Percentiles rank a stretch among this genome's conserved stretches.
Conservation (phyloP, 257 asterid species). For the Fraxinus pennsylvanica region DNA sequence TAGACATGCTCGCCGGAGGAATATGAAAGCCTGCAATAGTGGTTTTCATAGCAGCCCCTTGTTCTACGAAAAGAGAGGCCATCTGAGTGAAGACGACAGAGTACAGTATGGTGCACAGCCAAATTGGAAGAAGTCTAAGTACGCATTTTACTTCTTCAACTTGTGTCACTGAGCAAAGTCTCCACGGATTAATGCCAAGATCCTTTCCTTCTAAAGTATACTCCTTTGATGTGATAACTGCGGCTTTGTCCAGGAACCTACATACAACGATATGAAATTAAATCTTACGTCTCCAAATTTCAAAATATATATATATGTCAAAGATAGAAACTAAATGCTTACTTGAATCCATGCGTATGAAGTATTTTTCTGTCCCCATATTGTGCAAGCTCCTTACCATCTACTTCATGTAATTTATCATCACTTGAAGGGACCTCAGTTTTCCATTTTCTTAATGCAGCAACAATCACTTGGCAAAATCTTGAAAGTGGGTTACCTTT, state of each 20-base stretch:
- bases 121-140: slow-evolving; percentile 76
- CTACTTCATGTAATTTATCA: slow-evolving; percentile 54
- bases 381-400: slow-evolving; percentile 48
- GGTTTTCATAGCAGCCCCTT: slow-evolving; percentile 90
- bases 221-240: slow-evolving; percentile 45
- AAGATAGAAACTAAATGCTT: slow-evolving; percentile 19
- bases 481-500: slow-evolving; percentile 79
- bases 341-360: slow-evolving; percentile 80
- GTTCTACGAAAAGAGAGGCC: slow-evolving; percentile 88
- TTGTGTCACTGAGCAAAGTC: slow-evolving; percentile 74
- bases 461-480: slow-evolving; percentile 70
- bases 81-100: slow-evolving; percentile 96
- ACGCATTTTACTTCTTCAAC: slow-evolving; percentile 93
- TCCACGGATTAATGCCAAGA: slow-evolving; percentile 50
- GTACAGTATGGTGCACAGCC: slow-evolving; percentile 96
- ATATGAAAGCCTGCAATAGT: slow-evolving; percentile 64
- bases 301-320: not conserved
- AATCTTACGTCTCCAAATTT: not conserved
- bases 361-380: slow-evolving; percentile 65
- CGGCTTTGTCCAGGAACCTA: slow-evolving; percentile 66
- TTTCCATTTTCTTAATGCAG: slow-evolving; percentile 72
- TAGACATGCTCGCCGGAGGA: slow-evolving; percentile 97
- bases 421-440: slow-evolving; percentile 39
- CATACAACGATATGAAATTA: not conserved
- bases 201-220: slow-evolving; percentile 19